These are phyloP conservation scores for Taphrina communis DNA, from an alignment of 1,139 yeast species.

Conservation along the genomic window DNA sequence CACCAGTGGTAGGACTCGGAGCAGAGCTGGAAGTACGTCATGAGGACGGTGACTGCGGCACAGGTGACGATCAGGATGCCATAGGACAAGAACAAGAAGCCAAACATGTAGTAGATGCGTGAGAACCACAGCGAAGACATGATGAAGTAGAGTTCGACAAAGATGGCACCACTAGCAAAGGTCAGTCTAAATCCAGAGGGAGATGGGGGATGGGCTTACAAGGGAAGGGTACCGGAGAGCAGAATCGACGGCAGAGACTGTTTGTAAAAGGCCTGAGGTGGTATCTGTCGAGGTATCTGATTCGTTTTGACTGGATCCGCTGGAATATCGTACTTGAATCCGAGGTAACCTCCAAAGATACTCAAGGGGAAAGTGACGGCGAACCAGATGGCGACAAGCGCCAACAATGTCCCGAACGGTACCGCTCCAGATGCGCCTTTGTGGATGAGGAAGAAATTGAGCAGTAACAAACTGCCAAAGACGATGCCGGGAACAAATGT, in stretches of 20 bases:
- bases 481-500: constrained; percentile 78
- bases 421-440: constrained; percentile 92
- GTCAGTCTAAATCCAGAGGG: not conserved
- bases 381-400: constrained; percentile 83
- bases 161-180: constrained; percentile 41
- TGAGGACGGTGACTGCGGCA: constrained; percentile 75
- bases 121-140: constrained; percentile 93
- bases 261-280: constrained; percentile 85
- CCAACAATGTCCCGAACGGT: constrained; percentile 87
- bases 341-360: constrained; percentile 75
- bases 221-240: constrained; percentile 90
- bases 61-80: constrained; percentile 78
- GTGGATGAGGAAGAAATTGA: constrained; percentile 81
- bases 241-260: constrained; percentile 69
- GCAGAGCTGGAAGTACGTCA: constrained; percentile 84
- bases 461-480: constrained; percentile 63
- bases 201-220: constrained; percentile 48
- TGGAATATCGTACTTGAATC: constrained; percentile 67
- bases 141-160: constrained; percentile 84
- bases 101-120: constrained; percentile 95
- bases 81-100: constrained; percentile 88
- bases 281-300: constrained; percentile 89
- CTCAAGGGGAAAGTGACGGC: constrained; percentile 83
- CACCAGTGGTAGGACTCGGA: constrained; percentile 91
- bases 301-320: constrained; percentile 78